A percentile compares a stretch with the other conserved stretches of the same genome.
phyloP scores from a whole-genome alignment of 1,139 yeast genomes.

The Debaryomyces robertsiae region DNA sequence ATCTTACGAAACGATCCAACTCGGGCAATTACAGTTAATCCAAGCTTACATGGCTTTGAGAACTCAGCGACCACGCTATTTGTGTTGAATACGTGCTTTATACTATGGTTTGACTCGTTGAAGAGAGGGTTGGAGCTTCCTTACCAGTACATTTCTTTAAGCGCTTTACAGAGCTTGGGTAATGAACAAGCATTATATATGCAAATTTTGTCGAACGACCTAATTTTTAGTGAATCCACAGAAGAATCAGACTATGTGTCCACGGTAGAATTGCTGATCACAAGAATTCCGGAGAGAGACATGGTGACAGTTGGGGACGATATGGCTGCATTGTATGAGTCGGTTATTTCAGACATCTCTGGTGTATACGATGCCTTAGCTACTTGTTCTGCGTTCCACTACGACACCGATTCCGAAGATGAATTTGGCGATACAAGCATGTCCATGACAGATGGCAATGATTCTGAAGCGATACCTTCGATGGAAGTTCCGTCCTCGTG shows the following conservation, averaged over 20 bases:
- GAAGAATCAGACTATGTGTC: slow-evolving; percentile 21
- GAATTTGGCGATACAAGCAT: slow-evolving; percentile 20
- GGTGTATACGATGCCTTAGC: slow-evolving; percentile 39
- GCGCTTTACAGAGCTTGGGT: slow-evolving; percentile 34
- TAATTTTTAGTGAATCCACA: slow-evolving; percentile 17
- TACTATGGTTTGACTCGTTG: slow-evolving; percentile 38
- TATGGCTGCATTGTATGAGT: slow-evolving; percentile 14
- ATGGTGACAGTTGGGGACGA: background rate
- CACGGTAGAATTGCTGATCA: slow-evolving; percentile 24
- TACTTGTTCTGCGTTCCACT: slow-evolving; percentile 43
- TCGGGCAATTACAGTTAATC: slow-evolving; percentile 16
- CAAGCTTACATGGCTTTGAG: slow-evolving; percentile 16
- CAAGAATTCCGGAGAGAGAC: slow-evolving; percentile 3
- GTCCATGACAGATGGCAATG: too few relatives aligned
- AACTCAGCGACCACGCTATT: slow-evolving; percentile 28
- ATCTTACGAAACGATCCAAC: slow-evolving; percentile 22
- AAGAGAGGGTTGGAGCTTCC: slow-evolving; percentile 42
- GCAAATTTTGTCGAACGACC: slow-evolving; percentile 32
- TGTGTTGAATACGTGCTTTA: slow-evolving; percentile 41
- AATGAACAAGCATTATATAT: slow-evolving; percentile 28
- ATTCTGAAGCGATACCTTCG: slow-evolving; percentile 11
- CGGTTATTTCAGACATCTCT: slow-evolving; percentile 14
- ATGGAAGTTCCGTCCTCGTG: slow-evolving; percentile 28
- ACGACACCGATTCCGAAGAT: slow-evolving; percentile 28
- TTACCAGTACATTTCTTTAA: slow-evolving; percentile 41